Evolutionary conservation across 2,329 filamentous ascomycete species (phyloP).

Genomic region (Bisporella sp.): DNA sequence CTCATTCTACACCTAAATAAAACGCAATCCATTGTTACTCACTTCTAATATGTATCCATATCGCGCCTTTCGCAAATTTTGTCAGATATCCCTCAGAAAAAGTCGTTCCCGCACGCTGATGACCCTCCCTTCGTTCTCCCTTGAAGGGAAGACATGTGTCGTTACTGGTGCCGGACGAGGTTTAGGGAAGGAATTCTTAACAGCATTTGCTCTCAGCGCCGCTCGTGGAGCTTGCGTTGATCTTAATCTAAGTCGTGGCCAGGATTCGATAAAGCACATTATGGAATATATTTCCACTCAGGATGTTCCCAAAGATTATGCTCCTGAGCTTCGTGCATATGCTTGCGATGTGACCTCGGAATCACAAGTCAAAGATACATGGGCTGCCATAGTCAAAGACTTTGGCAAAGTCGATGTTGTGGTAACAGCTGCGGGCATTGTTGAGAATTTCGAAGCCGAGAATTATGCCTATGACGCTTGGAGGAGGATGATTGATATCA

Average conservation of each 20-base stretch:
- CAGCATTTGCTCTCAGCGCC: constrained; percentile 26
- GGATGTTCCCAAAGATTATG: constrained; percentile 1
- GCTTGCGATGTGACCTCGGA: constrained; percentile 33
- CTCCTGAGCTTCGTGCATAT: constrained; percentile 29
- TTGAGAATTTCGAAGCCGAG: constrained; percentile 27
- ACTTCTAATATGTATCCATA: no score
- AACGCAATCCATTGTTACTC: no score
- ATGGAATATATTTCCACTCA: constrained; percentile 17
- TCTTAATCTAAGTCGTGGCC: constrained; percentile 9
- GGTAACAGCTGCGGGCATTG: constrained; percentile 34
- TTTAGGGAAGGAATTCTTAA: constrained; percentile 42
- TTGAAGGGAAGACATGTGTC: constrained; percentile 35
- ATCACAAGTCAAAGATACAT: constrained; percentile 29
- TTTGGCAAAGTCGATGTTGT: constrained; percentile 31
- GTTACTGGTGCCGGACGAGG: constrained; percentile 46
- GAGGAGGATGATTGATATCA: constrained; percentile 30
- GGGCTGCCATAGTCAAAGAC: constrained; percentile 30
- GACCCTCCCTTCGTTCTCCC: constrained; percentile 32
- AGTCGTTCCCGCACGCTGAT: constrained; percentile 9
- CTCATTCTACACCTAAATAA: no score
- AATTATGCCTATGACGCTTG: constrained; percentile 28
- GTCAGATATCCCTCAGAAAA: no score
- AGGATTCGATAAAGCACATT: constrained; percentile 26
- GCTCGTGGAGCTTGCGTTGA: constrained; percentile 21
- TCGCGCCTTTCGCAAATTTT: no score